Percentiles rank a stretch among this genome's conserved stretches.
phyloP scores from a whole-genome alignment of 176 grass and related monocot genomes.

The Bolboschoenus planiculmis region DNA sequence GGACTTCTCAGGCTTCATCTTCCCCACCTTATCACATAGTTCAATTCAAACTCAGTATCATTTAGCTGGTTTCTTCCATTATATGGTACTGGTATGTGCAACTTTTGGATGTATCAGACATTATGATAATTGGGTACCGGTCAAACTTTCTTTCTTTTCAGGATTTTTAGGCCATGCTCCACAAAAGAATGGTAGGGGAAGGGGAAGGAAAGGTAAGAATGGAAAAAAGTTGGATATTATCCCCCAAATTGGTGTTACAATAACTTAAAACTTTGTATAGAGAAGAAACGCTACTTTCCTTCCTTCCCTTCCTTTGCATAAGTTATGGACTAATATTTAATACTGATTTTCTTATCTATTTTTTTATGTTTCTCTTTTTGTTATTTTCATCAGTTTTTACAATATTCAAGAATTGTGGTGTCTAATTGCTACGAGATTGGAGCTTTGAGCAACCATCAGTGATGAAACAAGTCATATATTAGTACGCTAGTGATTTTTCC shows the following conservation, averaged over 20 bases:
- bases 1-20: conserved; percentile 58
- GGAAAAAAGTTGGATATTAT: background rate
- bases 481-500: background rate
- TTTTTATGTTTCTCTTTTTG: background rate
- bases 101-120: background rate
- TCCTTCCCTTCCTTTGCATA: background rate
- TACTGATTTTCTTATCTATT: background rate
- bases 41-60: background rate
- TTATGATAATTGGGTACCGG: background rate
- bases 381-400: background rate
- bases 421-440: background rate
- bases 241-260: background rate
- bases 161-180: background rate
- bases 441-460: background rate
- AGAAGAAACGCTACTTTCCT: background rate
- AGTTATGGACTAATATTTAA: background rate
- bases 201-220: background rate
- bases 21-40: conserved; percentile 41
- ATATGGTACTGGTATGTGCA: background rate
- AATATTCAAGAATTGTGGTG: background rate
- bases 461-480: background rate
- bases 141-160: background rate
- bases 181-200: background rate
- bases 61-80: background rate
- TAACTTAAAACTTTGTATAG: background rate